Evolutionary conservation across 805 yeast genomes (phyloP).

Genomic region (Saccharomyces paradoxus): DNA sequence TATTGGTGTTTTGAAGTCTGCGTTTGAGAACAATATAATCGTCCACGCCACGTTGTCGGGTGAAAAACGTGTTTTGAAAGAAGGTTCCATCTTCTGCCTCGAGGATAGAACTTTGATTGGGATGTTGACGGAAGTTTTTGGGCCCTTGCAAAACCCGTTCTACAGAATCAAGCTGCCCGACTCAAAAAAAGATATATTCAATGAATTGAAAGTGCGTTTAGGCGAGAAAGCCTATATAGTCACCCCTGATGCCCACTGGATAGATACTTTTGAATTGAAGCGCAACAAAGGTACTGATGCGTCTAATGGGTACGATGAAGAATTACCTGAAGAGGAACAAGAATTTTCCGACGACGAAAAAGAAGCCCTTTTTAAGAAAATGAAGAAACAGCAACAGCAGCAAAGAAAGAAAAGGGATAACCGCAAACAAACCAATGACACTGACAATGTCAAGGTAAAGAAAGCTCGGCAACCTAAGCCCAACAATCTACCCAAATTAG

Average conservation of each 20-base stretch:
- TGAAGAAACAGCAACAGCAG: constrained; percentile 53
- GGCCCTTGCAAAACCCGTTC: constrained; percentile 72
- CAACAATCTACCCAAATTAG: constrained; percentile 8
- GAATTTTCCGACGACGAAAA: constrained; percentile 93
- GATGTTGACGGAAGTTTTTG: constrained; percentile 79
- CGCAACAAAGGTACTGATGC: constrained; percentile 85
- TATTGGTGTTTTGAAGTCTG: constrained; percentile 59
- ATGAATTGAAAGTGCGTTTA: constrained; percentile 36
- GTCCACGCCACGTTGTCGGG: constrained; percentile 71
- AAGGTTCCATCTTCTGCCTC: constrained; percentile 71
- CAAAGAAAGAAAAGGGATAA: constrained; percentile 33
- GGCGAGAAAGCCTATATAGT: constrained; percentile 65
- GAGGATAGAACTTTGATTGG: constrained; percentile 67
- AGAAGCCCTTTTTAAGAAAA: constrained; percentile 62
- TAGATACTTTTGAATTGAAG: constrained; percentile 65
- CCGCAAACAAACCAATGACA: constrained; percentile 8
- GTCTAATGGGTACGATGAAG: constrained; percentile 90
- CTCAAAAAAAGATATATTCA: constrained; percentile 8
- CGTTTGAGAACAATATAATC: constrained; percentile 66
- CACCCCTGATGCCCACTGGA: constrained; percentile 71
- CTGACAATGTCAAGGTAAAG: constrained; percentile 3
- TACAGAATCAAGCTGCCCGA: constrained; percentile 59
- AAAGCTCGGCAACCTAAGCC: constrained; percentile 2
- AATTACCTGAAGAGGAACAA: constrained; percentile 83
- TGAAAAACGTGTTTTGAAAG: constrained; percentile 75